Percentiles rank a stretch among this genome's conserved stretches.
These are phyloP conservation scores for Stachybotrys chartarum DNA, from an alignment of 2,329 filamentous ascomycete genomes.

Conservation along the genomic window DNA sequence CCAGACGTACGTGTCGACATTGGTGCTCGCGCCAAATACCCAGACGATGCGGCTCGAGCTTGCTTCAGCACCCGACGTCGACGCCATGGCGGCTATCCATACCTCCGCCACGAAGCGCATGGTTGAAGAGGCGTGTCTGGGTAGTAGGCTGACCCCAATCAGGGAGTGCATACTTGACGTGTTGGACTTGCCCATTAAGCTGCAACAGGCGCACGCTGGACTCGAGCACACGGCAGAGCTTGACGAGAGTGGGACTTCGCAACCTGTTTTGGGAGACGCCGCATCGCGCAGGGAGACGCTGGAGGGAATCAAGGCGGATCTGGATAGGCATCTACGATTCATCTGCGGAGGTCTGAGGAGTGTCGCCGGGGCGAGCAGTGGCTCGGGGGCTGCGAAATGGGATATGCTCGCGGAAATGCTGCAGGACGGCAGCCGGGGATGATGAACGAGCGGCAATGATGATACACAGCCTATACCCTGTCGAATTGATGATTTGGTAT, in stretches of 20 bases:
- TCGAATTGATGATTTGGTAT: not conserved
- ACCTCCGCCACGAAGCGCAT: constrained; percentile 54
- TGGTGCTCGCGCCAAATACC: constrained; percentile 59
- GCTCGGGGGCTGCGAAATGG: constrained; percentile 56
- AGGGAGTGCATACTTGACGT: constrained; percentile 66
- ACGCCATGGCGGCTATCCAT: constrained; percentile 72
- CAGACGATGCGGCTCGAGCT: constrained; percentile 51
- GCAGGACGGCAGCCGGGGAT: constrained; percentile 38
- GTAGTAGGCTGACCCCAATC: constrained; percentile 61
- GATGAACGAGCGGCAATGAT: constrained; percentile 10
- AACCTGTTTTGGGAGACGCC: constrained; percentile 1
- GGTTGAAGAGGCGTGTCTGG: constrained; percentile 62
- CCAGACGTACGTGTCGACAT: constrained; percentile 67
- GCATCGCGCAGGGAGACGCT: constrained; percentile 30
- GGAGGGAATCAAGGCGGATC: constrained; percentile 50
- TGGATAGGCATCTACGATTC: constrained; percentile 61
- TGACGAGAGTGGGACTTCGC: constrained; percentile 15
- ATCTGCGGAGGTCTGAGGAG: constrained; percentile 66
- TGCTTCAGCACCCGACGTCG: constrained; percentile 60
- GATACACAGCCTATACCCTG: constrained; percentile 13
- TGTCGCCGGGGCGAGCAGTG: constrained; percentile 65
- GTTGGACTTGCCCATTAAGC: constrained; percentile 65
- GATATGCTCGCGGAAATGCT: constrained; percentile 77
- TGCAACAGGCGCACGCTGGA: constrained; percentile 52
- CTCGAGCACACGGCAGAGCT: constrained; percentile 17